Base-by-base conservation (phyloP, 1,139 yeast genomes). In the Blastobotrys malaysiensis region DNA sequence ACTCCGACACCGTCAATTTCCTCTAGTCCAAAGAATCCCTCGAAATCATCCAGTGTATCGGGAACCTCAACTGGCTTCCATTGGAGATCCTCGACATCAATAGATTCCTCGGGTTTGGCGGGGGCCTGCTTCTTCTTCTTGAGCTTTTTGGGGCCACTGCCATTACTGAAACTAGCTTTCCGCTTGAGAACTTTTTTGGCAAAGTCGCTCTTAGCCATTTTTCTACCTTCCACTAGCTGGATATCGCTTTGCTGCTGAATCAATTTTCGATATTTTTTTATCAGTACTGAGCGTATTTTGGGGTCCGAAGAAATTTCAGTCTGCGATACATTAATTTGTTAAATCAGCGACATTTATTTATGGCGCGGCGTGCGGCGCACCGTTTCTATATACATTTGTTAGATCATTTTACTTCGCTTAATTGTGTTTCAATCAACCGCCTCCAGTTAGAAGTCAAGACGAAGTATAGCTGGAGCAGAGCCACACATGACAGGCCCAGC, bases 1-100 rank as follows among this genome's bases (percentile, higher is more conserved):
- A 91, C 91, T 63, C 81, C 91, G 21, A 91, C 97, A 24, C 97
- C 97, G 53, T 90, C 97, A 52, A 93, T 80, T 68, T 93, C 99
- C 69, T 93, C 98, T 46, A 93, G 73, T 0, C 97, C 99, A 69
- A 83, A 88, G 62, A 90, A 85, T 0, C 97, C 97, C 63, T 86
- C 91, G 66, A 86, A 87, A 68, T 88, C 96, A 57, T 85, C 97
- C 57, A 88, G 70, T 43, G 52, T 43, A 60, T 88, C 93, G 4
- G 95, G 93, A 50, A 93, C 80, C 1, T 85, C 86, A 13, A 89
- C 96, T 4, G 83, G 71, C 62, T 86, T 86, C 99, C 99, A 93
- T 7, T 61, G 55, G 47, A 72, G 58, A n/a, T 68, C 66, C 44
- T 69, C 65, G 19, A 67, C 56, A 39, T 60, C 52, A 45, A 60